phyloP scores from a whole-genome alignment of 305 asterid species.

The Fraxinus xanthoxyloides region DNA sequence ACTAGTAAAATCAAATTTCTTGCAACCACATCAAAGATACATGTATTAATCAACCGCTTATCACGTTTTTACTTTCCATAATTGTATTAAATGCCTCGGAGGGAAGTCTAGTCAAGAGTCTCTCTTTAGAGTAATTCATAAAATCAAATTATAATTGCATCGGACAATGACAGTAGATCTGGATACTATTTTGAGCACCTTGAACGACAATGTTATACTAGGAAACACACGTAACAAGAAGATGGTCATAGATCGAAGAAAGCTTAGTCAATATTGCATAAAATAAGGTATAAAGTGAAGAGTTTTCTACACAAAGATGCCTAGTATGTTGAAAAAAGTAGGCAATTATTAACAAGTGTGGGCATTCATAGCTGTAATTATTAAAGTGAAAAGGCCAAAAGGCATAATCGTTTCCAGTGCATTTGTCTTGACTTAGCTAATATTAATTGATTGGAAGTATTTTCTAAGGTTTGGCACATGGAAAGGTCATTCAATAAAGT shows the following conservation, averaged over 20 bases:
- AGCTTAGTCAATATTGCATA: background rate
- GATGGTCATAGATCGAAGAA: background rate
- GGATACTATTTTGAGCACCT: background rate
- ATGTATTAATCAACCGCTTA: background rate
- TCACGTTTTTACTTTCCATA: background rate
- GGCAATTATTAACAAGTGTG: background rate
- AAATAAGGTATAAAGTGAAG: background rate
- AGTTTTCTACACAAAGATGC: slow-evolving; percentile 10
- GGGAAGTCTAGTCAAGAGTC: background rate
- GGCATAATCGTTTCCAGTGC: slow-evolving; percentile 31
- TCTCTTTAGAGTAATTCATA: background rate
- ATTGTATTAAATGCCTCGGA: background rate
- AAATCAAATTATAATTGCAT: background rate
- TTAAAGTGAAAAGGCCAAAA: slow-evolving; percentile 24
- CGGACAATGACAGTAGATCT: background rate
- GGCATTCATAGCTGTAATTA: background rate
- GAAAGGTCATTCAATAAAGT: slow-evolving; percentile 11
- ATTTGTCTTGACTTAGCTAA: slow-evolving; percentile 34
- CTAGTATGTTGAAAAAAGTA: slow-evolving; percentile 5
- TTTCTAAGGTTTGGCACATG: slow-evolving; percentile 16
- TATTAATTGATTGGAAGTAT: background rate
- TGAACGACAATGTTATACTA: background rate
- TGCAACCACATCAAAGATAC: background rate
- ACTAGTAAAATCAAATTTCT: background rate
- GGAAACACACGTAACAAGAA: background rate